These are phyloP conservation scores for Seiridium cupressi DNA, from an alignment of 2,329 filamentous ascomycete species.

Conservation along the genomic window DNA sequence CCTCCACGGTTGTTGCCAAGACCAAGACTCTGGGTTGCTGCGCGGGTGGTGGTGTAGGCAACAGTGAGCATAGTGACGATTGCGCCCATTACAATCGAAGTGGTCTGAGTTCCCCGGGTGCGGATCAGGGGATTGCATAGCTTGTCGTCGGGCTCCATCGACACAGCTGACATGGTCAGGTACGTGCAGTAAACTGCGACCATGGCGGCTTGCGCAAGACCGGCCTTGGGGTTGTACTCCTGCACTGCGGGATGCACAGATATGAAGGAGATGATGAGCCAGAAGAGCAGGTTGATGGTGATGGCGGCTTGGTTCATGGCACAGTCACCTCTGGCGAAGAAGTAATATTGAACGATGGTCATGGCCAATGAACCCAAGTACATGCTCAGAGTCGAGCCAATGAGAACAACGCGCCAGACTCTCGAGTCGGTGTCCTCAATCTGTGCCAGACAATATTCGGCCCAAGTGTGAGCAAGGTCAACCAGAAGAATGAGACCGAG, in stretches of 20 bases:
- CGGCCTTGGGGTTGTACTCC: constrained; percentile 88
- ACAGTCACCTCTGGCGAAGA: constrained; percentile 81
- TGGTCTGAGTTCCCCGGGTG: constrained; percentile 83
- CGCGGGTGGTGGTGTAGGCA: constrained; percentile 94
- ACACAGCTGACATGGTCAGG: constrained; percentile 95
- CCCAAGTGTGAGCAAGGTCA: constrained; percentile 94
- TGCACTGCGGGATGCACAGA: constrained; percentile 91
- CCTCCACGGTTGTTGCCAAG: constrained; percentile 60
- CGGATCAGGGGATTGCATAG: constrained; percentile 90
- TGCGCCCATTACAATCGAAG: constrained; percentile 87
- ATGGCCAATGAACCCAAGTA: constrained; percentile 87
- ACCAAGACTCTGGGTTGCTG: constrained; percentile 85
- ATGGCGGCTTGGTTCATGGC: constrained; percentile 97
- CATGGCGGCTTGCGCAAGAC: constrained; percentile 95
- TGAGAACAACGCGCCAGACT: constrained; percentile 81
- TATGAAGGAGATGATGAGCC: constrained; percentile 75
- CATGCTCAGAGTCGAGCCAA: constrained; percentile 92
- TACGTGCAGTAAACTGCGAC: constrained; percentile 98
- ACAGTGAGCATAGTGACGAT: constrained; percentile 96
- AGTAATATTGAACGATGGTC: constrained; percentile 96
- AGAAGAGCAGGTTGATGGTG: constrained; percentile 85
- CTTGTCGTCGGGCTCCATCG: constrained; percentile 94
- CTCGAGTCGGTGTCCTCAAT: constrained; percentile 87
- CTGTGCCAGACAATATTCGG: constrained; percentile 90
- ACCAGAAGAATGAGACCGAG: constrained; percentile 90